Evolutionary conservation across 139 green algal species (phyloP).

Genomic region (Trebouxia sp.): DNA sequence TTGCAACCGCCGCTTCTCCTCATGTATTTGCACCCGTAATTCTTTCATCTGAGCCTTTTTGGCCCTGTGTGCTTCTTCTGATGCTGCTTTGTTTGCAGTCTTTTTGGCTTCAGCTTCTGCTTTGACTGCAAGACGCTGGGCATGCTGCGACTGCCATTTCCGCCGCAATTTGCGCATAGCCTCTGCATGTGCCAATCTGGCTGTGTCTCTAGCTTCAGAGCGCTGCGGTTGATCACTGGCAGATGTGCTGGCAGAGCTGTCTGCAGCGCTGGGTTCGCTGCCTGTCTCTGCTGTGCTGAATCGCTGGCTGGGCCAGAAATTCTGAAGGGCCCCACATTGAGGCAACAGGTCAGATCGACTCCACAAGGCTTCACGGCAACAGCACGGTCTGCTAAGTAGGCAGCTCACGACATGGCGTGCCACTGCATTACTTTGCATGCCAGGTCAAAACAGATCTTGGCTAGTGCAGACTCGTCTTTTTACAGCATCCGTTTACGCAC

Average conservation of each 20-base stretch:
- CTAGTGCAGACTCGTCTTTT: not conserved
- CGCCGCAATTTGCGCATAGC: not conserved
- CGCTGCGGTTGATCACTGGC: not conserved
- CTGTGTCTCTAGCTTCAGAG: not conserved
- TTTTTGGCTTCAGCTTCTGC: slow-evolving; percentile 7
- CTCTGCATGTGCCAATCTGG: not conserved
- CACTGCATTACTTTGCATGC: slow-evolving; percentile 1
- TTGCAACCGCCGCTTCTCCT: slow-evolving; percentile 1
- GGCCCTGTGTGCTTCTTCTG: not conserved
- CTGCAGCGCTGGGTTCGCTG: not conserved
- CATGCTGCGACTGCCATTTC: slow-evolving; percentile 3
- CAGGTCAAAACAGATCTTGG: not conserved
- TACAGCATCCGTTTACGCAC: no score
- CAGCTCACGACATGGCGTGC: not conserved
- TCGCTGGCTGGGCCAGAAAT: not conserved
- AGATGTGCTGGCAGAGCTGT: not conserved
- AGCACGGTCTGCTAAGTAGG: not conserved
- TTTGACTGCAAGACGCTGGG: not conserved
- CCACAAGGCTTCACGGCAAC: not conserved
- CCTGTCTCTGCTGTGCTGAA: no score
- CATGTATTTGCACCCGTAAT: not conserved
- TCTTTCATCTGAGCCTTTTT: not conserved
- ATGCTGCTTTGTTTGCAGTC: not conserved
- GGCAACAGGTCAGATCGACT: no score
- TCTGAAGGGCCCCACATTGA: not conserved